Evolutionary conservation across 176 grass and related monocot genomes (phyloP).

Genomic region (Zizania latifolia): DNA sequence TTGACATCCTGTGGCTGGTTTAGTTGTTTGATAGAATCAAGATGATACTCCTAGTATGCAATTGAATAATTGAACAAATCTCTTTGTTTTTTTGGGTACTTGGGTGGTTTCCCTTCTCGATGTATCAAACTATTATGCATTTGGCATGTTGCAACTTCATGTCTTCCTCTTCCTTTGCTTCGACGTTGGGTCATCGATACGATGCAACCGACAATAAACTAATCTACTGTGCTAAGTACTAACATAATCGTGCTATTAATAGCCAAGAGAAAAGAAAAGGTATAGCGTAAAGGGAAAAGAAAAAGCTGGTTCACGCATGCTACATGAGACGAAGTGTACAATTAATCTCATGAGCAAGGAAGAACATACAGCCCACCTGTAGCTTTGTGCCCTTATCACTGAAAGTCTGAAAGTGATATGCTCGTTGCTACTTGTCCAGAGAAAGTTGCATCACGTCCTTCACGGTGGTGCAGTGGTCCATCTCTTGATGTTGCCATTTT

Average conservation of each 20-base stretch:
- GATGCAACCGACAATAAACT: not conserved
- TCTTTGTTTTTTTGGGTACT: not conserved
- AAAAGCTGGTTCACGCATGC: slow-evolving; percentile 31
- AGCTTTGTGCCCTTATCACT: slow-evolving; percentile 18
- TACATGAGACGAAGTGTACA: slow-evolving; percentile 18
- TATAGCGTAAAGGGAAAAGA: slow-evolving; percentile 1
- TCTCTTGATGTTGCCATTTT: not conserved
- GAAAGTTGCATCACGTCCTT: slow-evolving; percentile 22
- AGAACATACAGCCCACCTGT: not conserved
- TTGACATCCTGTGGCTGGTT: slow-evolving; percentile 16
- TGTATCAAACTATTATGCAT: slow-evolving; percentile 23
- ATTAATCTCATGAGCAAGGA: slow-evolving; percentile 25
- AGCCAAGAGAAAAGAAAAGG: not conserved
- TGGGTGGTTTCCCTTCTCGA: slow-evolving; percentile 8
- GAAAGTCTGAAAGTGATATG: slow-evolving; percentile 36
- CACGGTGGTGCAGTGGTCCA: slow-evolving; percentile 34
- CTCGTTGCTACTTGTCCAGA: slow-evolving; percentile 21
- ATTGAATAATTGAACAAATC: slow-evolving; percentile 11
- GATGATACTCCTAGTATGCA: not conserved
- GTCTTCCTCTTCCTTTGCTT: slow-evolving; percentile 15
- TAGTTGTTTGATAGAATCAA: slow-evolving; percentile 11
- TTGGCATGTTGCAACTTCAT: slow-evolving; percentile 13
- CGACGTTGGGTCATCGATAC: not conserved
- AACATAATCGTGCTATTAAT: not conserved
- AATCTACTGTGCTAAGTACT: not conserved